These are phyloP conservation scores for Clonostachys solani DNA, from an alignment of 2,329 filamentous ascomycete genomes.

Conservation along the genomic window DNA sequence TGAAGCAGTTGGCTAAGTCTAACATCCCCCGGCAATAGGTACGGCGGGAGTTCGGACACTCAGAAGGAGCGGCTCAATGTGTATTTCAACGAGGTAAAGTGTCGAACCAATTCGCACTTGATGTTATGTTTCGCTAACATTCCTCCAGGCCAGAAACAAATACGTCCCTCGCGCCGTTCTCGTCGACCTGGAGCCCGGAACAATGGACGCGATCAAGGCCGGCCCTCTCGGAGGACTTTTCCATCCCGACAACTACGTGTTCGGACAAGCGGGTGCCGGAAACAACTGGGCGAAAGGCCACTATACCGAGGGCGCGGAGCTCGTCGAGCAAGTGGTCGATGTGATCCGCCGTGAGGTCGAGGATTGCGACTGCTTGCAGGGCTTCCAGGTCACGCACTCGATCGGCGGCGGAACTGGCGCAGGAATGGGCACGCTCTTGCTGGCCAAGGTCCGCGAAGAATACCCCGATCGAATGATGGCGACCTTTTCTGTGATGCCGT, in stretches of 20 bases:
- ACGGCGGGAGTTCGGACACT: slow-evolving; percentile 97
- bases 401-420: slow-evolving; percentile 99
- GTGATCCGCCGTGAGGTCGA: slow-evolving; percentile 98
- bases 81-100: slow-evolving; percentile 79
- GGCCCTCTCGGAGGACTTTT: slow-evolving; percentile 98
- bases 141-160: slow-evolving; percentile 60
- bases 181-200: slow-evolving; percentile 98
- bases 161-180: slow-evolving; percentile 99
- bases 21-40: slow-evolving; percentile 33
- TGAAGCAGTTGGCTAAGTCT: too few species aligned
- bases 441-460: slow-evolving; percentile 99
- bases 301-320: slow-evolving; percentile 99
- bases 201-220: slow-evolving; percentile 98
- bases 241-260: slow-evolving; percentile 99
- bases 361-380: slow-evolving; percentile 98
- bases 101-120: slow-evolving; percentile 7
- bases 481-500: slow-evolving; percentile 98
- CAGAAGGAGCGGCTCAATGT: slow-evolving; percentile 99
- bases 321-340: slow-evolving; percentile 96
- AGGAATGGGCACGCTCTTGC: slow-evolving; percentile 98
- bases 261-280: slow-evolving; percentile 98
- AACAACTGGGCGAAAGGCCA: slow-evolving; percentile 99
- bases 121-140: not conserved
- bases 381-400: slow-evolving; percentile 99
- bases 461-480: slow-evolving; percentile 99